These are phyloP conservation scores for Gracilaria gracilis DNA, from an alignment of 23 red algal genomes.

Conservation along the genomic window DNA sequence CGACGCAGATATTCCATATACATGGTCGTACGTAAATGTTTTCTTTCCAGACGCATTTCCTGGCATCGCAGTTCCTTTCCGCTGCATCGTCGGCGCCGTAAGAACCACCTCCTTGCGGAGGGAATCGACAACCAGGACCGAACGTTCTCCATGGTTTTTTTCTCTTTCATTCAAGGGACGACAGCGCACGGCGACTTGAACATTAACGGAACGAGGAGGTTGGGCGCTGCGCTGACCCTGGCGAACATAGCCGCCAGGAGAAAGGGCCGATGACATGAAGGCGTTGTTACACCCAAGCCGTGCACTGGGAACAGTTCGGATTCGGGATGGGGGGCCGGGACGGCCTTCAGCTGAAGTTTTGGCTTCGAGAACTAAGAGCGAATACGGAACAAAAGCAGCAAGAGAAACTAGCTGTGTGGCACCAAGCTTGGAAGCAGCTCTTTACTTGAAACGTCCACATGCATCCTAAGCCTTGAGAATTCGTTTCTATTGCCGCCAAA, in stretches of 20 bases:
- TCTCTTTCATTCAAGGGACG: slow-evolving; percentile 87
- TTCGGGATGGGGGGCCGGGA: neutral
- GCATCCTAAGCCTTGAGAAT: slow-evolving; percentile 17
- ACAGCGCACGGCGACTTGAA: slow-evolving; percentile 92
- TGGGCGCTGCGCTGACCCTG: slow-evolving; percentile 55
- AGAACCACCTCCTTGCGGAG: slow-evolving; percentile 69
- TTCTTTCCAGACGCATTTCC: slow-evolving; percentile 38
- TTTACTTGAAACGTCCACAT: slow-evolving; percentile 31
- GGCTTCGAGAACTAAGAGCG: neutral
- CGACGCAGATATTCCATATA: slow-evolving; percentile 83
- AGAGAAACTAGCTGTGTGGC: neutral
- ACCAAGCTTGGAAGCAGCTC: neutral
- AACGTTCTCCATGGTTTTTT: slow-evolving; percentile 62
- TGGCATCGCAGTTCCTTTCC: slow-evolving; percentile 34
- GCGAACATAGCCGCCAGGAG: slow-evolving; percentile 78
- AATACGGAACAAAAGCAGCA: neutral
- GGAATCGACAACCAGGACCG: slow-evolving; percentile 58
- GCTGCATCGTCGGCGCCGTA: slow-evolving; percentile 17
- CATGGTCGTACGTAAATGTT: slow-evolving; percentile 86
- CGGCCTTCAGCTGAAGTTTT: neutral
- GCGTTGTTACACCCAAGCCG: neutral
- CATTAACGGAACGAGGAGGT: slow-evolving; percentile 78
- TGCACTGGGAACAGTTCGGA: neutral
- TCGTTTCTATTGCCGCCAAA: slow-evolving; percentile 36
- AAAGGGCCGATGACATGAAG: slow-evolving; percentile 56